phyloP scores from a whole-genome alignment of 1,284 basidiomycete genomes.

The Boletus semigastroideus region DNA sequence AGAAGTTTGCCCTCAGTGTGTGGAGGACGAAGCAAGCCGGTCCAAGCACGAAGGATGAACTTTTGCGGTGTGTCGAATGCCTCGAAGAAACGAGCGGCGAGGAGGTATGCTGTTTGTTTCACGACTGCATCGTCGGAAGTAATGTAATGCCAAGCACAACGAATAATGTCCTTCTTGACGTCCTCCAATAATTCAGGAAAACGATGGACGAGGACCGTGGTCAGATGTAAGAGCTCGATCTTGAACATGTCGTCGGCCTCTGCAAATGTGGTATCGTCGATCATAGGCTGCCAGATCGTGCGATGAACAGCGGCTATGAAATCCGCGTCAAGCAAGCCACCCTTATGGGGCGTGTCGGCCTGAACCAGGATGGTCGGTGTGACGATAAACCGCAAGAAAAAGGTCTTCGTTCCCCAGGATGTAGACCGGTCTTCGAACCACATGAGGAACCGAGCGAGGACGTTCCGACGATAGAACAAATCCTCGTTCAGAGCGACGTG shows the following conservation, averaged over 20 bases:
- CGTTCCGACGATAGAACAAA: conserved; percentile 72
- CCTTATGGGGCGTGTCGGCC: conserved; percentile 54
- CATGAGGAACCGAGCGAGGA: conserved; percentile 83
- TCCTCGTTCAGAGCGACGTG: conserved; percentile 75
- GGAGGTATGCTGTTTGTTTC: conserved; percentile 91
- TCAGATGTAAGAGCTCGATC: conserved; percentile 91
- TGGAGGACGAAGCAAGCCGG: conserved; percentile 84
- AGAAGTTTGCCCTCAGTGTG: conserved; percentile 80
- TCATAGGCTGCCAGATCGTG: conserved; percentile 81
- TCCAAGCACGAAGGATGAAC: conserved; percentile 94
- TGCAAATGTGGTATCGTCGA: conserved; percentile 54
- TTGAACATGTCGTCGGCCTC: conserved; percentile 80
- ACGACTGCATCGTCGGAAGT: conserved; percentile 86
- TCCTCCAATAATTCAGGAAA: conserved; percentile 79
- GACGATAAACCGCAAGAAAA: conserved; percentile 84
- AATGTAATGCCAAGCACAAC: conserved; percentile 92
- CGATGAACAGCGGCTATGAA: conserved; percentile 71
- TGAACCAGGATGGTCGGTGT: conserved; percentile 88
- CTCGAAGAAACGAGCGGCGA: conserved; percentile 94
- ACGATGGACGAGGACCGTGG: conserved; percentile 86
- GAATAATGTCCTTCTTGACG: conserved; percentile 92
- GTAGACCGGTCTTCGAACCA: conserved; percentile 75
- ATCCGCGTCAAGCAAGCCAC: conserved; percentile 67
- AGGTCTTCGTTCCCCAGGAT: conserved; percentile 80
- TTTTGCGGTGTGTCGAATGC: conserved; percentile 91